A percentile compares a stretch with the other conserved stretches of the same genome.
These are phyloP conservation scores for Axilococcus clingmanii DNA, from an alignment of 139 green algal genomes.

Conservation along the genomic window DNA sequence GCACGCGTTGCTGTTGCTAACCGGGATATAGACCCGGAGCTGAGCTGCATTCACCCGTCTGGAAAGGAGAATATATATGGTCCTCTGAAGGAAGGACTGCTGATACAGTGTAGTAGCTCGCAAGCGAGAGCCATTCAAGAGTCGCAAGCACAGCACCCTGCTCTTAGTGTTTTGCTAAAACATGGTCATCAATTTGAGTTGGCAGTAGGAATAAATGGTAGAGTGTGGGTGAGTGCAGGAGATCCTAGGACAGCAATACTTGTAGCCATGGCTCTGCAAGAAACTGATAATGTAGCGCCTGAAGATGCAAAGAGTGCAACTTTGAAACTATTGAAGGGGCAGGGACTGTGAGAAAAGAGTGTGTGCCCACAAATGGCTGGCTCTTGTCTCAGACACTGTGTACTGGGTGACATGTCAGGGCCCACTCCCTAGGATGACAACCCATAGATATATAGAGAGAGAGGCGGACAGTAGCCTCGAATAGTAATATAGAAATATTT, in stretches of 20 bases:
- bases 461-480: no score
- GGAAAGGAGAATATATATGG: slow-evolving; percentile 58
- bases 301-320: no score
- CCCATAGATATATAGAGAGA: no score
- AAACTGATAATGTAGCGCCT: no score
- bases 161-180: slow-evolving; percentile 47
- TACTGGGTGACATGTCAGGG: no score
- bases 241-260: slow-evolving; percentile 1
- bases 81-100: slow-evolving; percentile 47
- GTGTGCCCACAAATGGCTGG: no score
- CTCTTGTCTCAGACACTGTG: no score
- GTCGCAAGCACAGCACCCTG: slow-evolving; percentile 12
- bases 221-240: slow-evolving; percentile 42
- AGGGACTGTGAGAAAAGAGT: no score
- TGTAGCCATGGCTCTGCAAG: no score
- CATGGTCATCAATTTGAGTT: slow-evolving; percentile 58
- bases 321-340: no score
- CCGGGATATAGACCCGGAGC: slow-evolving; percentile 51
- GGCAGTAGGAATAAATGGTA: slow-evolving; percentile 66
- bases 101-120: slow-evolving; percentile 20
- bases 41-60: slow-evolving; percentile 54
- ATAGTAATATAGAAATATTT: no score
- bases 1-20: slow-evolving; percentile 48
- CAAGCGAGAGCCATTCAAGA: slow-evolving; percentile 36
- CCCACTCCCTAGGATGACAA: no score